Base-by-base conservation (phyloP, 352 stramenopile species). In the Globisporangium viniferum region DNA sequence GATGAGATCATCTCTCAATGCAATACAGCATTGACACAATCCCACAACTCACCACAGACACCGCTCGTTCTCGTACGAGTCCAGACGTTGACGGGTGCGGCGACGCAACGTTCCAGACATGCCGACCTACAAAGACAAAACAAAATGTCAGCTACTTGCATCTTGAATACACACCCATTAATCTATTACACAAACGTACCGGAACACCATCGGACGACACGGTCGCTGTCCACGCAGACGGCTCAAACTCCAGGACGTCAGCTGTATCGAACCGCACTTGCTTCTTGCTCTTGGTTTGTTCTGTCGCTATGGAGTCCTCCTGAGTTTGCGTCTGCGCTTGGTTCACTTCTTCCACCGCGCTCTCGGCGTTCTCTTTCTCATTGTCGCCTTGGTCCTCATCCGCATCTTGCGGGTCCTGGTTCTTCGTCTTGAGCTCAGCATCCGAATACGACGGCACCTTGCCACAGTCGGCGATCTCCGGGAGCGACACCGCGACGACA, bases 181-280 rank as follows among this genome's bases (percentile, higher is more conserved):
- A 9, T 31, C 15, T 33, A 27, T 15, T 59, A 61, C 12, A n/a
- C 29, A 24, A 57, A 69, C 82, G 69, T 68, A 91, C 83, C 66
- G 86, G 86, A 36, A 94, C 80, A 39, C 86, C 86, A 57, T 92
- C 85, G 2, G 86, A 94, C 9, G 86, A 79, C 29, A 93, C 82
- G 4, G 82, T 90, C 54, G 83, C 85, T n/a, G 84, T 93, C 81
- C 82, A 93, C 72, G 89, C 80, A 20, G 86, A 92, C 33, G 86
- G 86, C 64, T 94, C 86, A 51, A 94, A 94, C 76, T 94, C 86
- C 33, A 93, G 73, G 12, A 94, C 73, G 35, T 94, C 81, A 5
- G 80, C 83, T 18, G 74, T 64, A 18, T 86, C 73, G 63, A 94
- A 94, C 20, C 71, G 72, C 57, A 92, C 81, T 66, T 74, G 67